Evolutionary conservation across 2,329 filamentous ascomycete genomes (phyloP).

Genomic region (Passalora sequoiae): DNA sequence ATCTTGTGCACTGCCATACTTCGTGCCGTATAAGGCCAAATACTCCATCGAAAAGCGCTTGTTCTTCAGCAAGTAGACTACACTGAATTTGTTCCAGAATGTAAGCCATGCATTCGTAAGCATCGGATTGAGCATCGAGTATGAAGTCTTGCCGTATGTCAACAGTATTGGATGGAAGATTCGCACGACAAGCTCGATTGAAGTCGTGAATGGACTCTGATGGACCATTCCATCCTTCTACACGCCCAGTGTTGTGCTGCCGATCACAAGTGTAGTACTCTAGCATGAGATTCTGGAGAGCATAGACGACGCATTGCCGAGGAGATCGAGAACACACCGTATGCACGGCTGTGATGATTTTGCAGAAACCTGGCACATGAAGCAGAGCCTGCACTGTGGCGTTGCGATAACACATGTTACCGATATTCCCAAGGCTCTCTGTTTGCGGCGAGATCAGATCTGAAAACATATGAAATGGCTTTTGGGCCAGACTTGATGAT

Average conservation of each 20-base stretch:
- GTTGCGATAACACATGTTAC: slow-evolving; percentile 12
- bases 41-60: slow-evolving; percentile 1
- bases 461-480: no score
- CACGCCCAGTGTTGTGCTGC: no score
- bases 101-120: slow-evolving; percentile 8
- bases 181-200: neutral
- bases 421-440: slow-evolving; percentile 14
- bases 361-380: slow-evolving; percentile 12
- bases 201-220: no score
- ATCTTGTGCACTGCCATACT: no score
- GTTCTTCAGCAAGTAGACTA: slow-evolving; percentile 2
- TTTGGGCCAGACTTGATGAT: no score
- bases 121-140: slow-evolving; percentile 2
- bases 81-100: slow-evolving; percentile 4
- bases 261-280: slow-evolving; percentile 1
- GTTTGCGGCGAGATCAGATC: neutral
- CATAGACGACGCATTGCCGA: slow-evolving; percentile 8
- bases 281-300: slow-evolving; percentile 7
- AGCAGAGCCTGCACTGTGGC: slow-evolving; percentile 11
- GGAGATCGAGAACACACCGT: slow-evolving; percentile 4
- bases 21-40: slow-evolving; percentile 5
- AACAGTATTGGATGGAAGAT: neutral
- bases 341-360: slow-evolving; percentile 11
- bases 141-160: slow-evolving; percentile 2
- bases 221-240: no score